Evolutionary conservation across 768 basidiomycete species (phyloP).

Genomic region (Tulasnella sp.): DNA sequence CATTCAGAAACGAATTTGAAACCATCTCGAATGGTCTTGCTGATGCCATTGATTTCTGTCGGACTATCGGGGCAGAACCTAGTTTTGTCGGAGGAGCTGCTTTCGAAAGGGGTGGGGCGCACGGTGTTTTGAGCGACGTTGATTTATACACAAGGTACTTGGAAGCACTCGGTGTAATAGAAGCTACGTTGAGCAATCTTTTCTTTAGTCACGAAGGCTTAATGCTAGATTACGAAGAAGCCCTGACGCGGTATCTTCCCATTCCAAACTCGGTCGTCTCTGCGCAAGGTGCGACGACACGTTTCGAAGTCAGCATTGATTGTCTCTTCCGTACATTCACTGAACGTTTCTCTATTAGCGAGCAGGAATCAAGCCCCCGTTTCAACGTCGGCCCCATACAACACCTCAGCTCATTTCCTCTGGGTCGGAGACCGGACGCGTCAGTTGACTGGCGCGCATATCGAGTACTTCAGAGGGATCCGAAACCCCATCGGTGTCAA

Average conservation of each 20-base stretch:
- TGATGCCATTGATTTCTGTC: conserved; percentile 90
- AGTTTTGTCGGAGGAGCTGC: conserved; percentile 38
- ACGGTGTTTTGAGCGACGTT: conserved; percentile 74
- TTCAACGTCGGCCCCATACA: conserved; percentile 58
- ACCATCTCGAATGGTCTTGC: conserved; percentile 76
- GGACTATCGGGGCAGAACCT: conserved; percentile 74
- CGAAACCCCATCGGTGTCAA: conserved; percentile 95
- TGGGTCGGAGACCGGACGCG: conserved; percentile 98
- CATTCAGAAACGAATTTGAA: conserved; percentile 70
- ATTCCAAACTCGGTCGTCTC: conserved; percentile 35
- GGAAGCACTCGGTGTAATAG: background rate
- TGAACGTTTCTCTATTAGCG: background rate
- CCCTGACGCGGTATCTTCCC: conserved; percentile 71
- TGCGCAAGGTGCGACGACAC: conserved; percentile 28
- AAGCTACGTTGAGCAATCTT: background rate
- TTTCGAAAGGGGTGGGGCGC: conserved; percentile 69
- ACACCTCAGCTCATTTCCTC: conserved; percentile 88
- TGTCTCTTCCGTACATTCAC: background rate
- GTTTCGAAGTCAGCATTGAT: background rate
- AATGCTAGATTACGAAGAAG: conserved; percentile 88
- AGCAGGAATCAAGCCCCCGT: background rate
- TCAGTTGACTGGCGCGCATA: conserved; percentile 86
- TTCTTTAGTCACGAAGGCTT: conserved; percentile 78
- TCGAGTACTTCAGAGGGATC: conserved; percentile 91
- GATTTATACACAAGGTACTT: conserved; percentile 87